phyloP scores from a whole-genome alignment of 2,329 filamentous ascomycete genomes.

The Chaetomium sp. region DNA sequence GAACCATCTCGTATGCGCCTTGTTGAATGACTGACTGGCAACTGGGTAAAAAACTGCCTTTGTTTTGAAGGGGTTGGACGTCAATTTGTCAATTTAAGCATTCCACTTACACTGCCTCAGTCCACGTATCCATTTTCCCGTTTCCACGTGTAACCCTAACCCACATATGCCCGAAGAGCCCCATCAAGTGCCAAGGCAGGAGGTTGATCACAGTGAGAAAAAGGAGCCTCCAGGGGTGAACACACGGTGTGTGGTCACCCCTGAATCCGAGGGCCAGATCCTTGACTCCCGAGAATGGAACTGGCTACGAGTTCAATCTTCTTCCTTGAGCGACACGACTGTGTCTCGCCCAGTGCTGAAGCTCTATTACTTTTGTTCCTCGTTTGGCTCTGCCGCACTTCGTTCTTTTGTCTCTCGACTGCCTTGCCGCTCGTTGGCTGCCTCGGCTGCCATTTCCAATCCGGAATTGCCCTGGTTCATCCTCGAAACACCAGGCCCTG shows the following conservation, averaged over 20 bases:
- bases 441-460: neutral
- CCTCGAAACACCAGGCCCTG: conserved; percentile 15
- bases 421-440: conserved; percentile 14
- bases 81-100: no score
- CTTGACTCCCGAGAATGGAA: conserved; percentile 10
- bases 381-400: conserved; percentile 14
- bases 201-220: neutral
- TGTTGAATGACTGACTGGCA: neutral
- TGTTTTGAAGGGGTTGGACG: neutral
- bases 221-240: neutral
- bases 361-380: conserved; percentile 9
- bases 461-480: neutral
- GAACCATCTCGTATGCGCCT: conserved; percentile 4
- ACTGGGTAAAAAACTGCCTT: neutral
- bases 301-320: no score
- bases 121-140: neutral
- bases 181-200: neutral
- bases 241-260: conserved; percentile 9
- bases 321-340: conserved; percentile 3
- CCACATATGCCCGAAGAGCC: neutral
- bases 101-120: neutral
- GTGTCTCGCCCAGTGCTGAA: neutral
- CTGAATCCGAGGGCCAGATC: conserved; percentile 11
- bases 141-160: conserved; percentile 22
- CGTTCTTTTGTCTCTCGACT: neutral